Base-by-base conservation (phyloP, 2,329 filamentous ascomycete genomes). In the Ploettnerulaceae sp. region DNA sequence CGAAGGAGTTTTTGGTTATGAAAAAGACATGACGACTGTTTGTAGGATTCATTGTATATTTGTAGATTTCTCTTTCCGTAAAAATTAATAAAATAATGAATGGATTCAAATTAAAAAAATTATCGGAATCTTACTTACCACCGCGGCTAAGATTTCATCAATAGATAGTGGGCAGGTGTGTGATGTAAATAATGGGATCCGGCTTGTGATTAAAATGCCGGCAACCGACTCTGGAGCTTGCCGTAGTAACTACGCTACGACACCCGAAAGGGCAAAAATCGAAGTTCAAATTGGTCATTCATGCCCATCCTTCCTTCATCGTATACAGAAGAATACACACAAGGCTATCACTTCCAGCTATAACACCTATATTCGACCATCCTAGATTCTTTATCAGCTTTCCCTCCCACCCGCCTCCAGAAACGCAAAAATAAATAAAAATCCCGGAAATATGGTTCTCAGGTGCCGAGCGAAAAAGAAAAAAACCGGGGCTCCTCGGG, bases 41-140 rank as follows among this genome's bases (percentile, higher is more conserved):
- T 52, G 46, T 52, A 52, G 25, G 42, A 51, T 46, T 44, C 42
- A 11, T 22, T 50, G 49, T 54, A 52, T 37, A 18, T 45, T 39
- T 31, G 39, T 54, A 51, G 38, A 49, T 47, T 45, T 33, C 32
- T 34, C 25, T 41, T 41, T 51, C 8, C 20, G 32, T 32, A n/a
- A n/a, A n/a, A n/a, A n/a, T n/a, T n/a, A n/a, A n/a, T 32, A 48
- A 47, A 49, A 25, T 48, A 32, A 31, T 36, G 28, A 41, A 45
- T 48, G 14, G 20, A 28, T 11, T 14, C 28, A 25, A 28, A 3
- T 18, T 18, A 9, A 20, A 9, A 11, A 18, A 20, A 9, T 20
- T 20, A 17, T 33, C n/a, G n/a, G n/a, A 17, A 15, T 8, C n/a
- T 5, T 31, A 31, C 28, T 14, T 17, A 12, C 7, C 24, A 37